Evolutionary conservation across 2,329 filamentous ascomycete species (phyloP).

Genomic region (Pseudogymnoascus sp.): DNA sequence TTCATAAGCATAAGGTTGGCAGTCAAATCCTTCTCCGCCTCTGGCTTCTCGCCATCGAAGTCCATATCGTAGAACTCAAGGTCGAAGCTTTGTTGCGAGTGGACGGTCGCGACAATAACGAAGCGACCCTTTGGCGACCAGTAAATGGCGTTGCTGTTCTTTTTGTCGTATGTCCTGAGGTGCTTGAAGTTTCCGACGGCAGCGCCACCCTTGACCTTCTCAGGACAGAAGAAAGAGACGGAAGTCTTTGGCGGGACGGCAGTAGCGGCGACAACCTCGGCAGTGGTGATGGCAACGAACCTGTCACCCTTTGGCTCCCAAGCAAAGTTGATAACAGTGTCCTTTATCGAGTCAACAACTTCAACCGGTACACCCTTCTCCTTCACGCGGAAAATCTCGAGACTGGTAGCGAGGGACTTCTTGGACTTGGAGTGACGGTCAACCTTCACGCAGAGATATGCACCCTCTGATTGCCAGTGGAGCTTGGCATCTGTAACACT

Average conservation of each 20-base stretch:
- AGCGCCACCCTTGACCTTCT: slow-evolving; percentile 74
- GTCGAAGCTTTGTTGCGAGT: slow-evolving; percentile 87
- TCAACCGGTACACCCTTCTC: slow-evolving; percentile 98
- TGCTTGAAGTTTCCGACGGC: slow-evolving; percentile 91
- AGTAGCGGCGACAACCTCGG: slow-evolving; percentile 68
- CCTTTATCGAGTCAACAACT: slow-evolving; percentile 94
- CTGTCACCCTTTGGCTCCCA: slow-evolving; percentile 98
- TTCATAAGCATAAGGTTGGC: slow-evolving; percentile 95
- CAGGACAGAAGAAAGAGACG: slow-evolving; percentile 92
- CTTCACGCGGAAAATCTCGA: slow-evolving; percentile 94
- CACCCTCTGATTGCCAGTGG: slow-evolving; percentile 94
- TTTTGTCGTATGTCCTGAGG: slow-evolving; percentile 91
- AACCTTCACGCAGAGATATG: slow-evolving; percentile 96
- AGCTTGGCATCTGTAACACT: slow-evolving; percentile 96
- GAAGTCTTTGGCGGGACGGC: slow-evolving; percentile 89
- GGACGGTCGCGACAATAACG: slow-evolving; percentile 86
- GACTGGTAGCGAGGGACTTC: slow-evolving; percentile 92
- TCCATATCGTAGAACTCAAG: slow-evolving; percentile 97
- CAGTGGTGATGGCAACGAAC: slow-evolving; percentile 93
- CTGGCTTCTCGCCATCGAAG: slow-evolving; percentile 93
- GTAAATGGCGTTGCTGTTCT: slow-evolving; percentile 99
- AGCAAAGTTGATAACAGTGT: slow-evolving; percentile 98
- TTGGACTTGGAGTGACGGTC: slow-evolving; percentile 98
- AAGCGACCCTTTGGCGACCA: slow-evolving; percentile 96
- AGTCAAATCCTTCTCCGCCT: slow-evolving; percentile 85